Evolutionary conservation across 2,329 filamentous ascomycete species (phyloP), one percentile per base, ranked within the genome.

Genomic region (Orbilia ellipsospora): DNA sequence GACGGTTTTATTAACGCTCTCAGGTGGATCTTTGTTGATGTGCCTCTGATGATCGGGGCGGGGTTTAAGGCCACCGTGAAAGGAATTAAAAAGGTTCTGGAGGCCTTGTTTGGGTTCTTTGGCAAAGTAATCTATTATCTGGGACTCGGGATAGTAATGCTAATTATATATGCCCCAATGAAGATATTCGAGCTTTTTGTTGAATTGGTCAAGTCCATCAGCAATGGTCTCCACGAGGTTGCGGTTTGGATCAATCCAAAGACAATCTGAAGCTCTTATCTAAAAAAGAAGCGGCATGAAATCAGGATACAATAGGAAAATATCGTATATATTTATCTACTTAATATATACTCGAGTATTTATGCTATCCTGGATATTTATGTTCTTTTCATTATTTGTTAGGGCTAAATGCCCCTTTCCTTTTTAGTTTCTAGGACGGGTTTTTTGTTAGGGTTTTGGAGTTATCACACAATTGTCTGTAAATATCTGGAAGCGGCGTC

Each of bases 1-100:
- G 77, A 80, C 6, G 83, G 83, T 4, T 78, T 82, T 2, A 78
- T 83, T 10, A 81, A 84, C 15, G 78, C 84, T 15, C 80, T 82
- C 2, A 77, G 55, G 28, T 77, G 26, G 10, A 65, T 77, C 26
- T 77, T 77, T 40, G 50, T 77, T 8, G 62, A 60, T 23, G 45
- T 70, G 36, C 73, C 73, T 6, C 31, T 31, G n/a, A 66, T 64
- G 63, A 48, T 77, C 7, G 42, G 28, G 20, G 28, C 59, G 6
- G 73, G 66, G 2, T 12, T 72, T 36, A 16, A 48, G n/a, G n/a
- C 50, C 6, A 69, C 72, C 0, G 64, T 48, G 3, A 72, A 72
- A n/a, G 57, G 69, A 6, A 62, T 72, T 13, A 67, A 72, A 51
- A 72, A 72, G 56, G 61, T 63, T 6, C 36, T 77, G 15, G 59